Base-by-base conservation (phyloP, 371 early-diverging fungal genomes). In the Mortierella sp. region DNA sequence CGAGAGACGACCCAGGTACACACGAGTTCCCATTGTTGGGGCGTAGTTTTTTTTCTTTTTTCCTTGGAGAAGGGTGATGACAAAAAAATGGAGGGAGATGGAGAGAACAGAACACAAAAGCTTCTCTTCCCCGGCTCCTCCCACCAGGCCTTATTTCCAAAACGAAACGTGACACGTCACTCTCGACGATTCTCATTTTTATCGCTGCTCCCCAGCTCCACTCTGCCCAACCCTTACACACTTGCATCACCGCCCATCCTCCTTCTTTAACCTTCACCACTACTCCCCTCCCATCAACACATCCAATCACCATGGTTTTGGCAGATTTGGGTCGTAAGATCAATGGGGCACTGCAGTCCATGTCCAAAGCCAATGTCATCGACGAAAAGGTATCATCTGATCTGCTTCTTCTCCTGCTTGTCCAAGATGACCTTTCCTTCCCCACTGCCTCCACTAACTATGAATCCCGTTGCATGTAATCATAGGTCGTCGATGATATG, bases 321-420 rank as follows among this genome's bases (percentile, higher is more conserved):
- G 91, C 92, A 47, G 98, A 97, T 87, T 90, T 97, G 60, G 98
- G 97, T 28, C 88, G 93, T 18, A 92, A 92, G 69, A 94, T 98
- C 84, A 95, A 95, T 81, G 79, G 87, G 59, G 96, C 97, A 43
- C 87, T 98, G 64, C 84, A 85, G 62, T 85, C 89, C 57, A 84
- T 98, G 69, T 91, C 95, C 58, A 91, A 88, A 63, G 94, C 91
- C 64, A 88, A 94, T 29, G 95, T 94, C 52, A 91, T 98, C 60
- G 97, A 98, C 85, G 94, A 95, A 66, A 91, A 95, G 83, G 91
- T 93, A 80, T 5, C 19, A 21, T 7, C 55, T 23, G 19, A n/a
- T 14, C 29, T 50, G 25, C 2, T 15, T 19, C 25, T 37, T 18
- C 26, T 23, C n/a, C 50, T 15, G 2, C 19, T 46, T 16, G 7